Evolutionary conservation across 768 basidiomycete species (phyloP), one percentile per base, ranked within the genome.

Genomic region (Gloeophyllum trabeum): DNA sequence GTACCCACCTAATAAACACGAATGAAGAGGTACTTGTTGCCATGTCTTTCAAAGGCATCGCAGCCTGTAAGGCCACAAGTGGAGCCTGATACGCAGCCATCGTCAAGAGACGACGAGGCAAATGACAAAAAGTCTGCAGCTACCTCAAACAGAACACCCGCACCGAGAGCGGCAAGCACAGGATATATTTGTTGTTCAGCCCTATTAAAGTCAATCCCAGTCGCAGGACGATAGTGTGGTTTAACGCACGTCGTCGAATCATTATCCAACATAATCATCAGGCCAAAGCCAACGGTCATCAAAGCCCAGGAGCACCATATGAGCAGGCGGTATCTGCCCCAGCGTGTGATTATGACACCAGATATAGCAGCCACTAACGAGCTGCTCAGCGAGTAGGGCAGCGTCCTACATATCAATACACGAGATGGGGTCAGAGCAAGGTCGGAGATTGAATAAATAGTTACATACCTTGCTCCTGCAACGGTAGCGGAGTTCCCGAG

Each of bases 11-110:
- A 48, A 90, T 62, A 53, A 91, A 80, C 18, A 73, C 72, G 52
- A 81, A 82, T 0, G 77, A 76, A 1, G 72, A 64, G 0, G 87
- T 87, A 41, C 76, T 77, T 2, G 87, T 87, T 2, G 87, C 85
- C 85, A 90, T 87, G 48, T 90, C 85, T 50, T 77, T 79, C 13
- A 86, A 52, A 0, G 89, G 89, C 87, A 92, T 92, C 1, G 87
- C 80, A 1, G 86, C 84, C 60, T 91, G 88, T 12, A 91, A 60
- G 12, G 69, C 82, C 40, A 88, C 76, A 5, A 87, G 59, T 0
- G 84, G 85, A 4, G 67, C 66, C 75, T 80, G 51, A 46, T 24
- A 14, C 37, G 41, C 16, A 40, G 20, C 30, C 19, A 22, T n/a
- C 4, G 13, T 14, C 20, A 4, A 19, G n/a, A n/a, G n/a, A 26